Evolutionary conservation across 306 rosid genomes (phyloP), one percentile per base, ranked within the genome.

Genomic region (Delonix regia): DNA sequence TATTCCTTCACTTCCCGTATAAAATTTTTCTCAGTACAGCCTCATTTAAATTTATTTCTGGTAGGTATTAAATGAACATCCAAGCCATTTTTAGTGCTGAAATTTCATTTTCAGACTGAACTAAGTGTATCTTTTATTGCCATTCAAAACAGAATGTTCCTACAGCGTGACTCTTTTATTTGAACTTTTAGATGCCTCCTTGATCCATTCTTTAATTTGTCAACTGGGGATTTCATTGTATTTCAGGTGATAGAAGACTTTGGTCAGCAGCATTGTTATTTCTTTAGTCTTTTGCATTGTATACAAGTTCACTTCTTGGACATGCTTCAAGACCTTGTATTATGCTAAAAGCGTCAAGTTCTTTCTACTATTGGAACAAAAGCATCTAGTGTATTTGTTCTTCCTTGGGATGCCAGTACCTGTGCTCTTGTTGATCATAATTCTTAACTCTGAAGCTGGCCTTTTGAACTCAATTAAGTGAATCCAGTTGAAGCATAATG

Each of bases 401-500:
- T 53, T 14, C 73, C 63, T 65, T 78, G 75, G 73, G 60, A 73
- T 69, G 71, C 41, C 33, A 27, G 73, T 68, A 51, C 56, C 57
- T 55, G 45, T 55, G 77, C 21, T 84, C 64, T 52, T 25, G 19
- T 53, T 55, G n/a, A 33, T 15, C 62, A 27, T 41, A 59, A 38
- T 80, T 56, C 53, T 71, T 5, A 65, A 44, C 22, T 73, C 66
- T 27, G 79, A 74, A 71, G 71, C 22, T 73, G 76, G 79, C 48
- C 69, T 73, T 53, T 47, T 52, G 65, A 80, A 68, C 82, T 76
- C 21, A 13, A 41, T 80, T 78, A 77, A 61, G 71, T 77, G 45
- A 77, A 21, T 61, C 34, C 34, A 74, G 9, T 49, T 77, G 75
- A 76, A 71, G 65, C 30, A 79, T 82, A 75, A 79, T 85, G 90